phyloP scores from a whole-genome alignment of 306 rosid genomes.

The Dalbergia cultrata region DNA sequence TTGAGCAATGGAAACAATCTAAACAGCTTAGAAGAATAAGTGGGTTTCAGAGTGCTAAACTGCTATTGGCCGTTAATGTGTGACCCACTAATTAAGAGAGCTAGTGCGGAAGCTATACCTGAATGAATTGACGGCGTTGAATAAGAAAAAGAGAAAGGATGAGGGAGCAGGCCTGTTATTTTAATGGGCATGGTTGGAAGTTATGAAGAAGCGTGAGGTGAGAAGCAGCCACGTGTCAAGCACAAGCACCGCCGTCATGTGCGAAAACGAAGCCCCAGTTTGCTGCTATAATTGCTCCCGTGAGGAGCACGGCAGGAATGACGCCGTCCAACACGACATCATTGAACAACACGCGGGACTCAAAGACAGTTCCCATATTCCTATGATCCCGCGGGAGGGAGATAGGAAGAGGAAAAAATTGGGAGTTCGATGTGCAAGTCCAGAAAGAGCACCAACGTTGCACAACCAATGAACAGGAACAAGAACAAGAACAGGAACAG shows the following conservation, averaged over 20 bases:
- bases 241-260: not conserved
- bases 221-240: not conserved
- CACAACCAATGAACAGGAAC: constrained; percentile 48
- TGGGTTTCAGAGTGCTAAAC: too few relatives aligned
- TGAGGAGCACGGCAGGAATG: not conserved
- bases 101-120: too few relatives aligned
- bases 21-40: too few relatives aligned
- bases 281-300: not conserved
- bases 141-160: too few relatives aligned
- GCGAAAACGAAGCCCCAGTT: too few relatives aligned
- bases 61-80: too few relatives aligned
- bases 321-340: not conserved
- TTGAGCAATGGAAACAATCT: too few relatives aligned
- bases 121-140: too few relatives aligned
- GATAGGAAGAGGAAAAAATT: not conserved
- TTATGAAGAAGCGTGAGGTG: not conserved
- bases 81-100: too few relatives aligned
- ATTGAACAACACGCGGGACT: not conserved
- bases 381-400: too few relatives aligned
- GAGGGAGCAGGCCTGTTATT: too few relatives aligned
- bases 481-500: not conserved
- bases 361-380: not conserved
- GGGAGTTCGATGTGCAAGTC: constrained; percentile 68
- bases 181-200: not conserved
- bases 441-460: constrained; percentile 66